phyloP scores from a whole-genome alignment of 2,329 filamentous ascomycete genomes.

The Aspergillus nomiae region DNA sequence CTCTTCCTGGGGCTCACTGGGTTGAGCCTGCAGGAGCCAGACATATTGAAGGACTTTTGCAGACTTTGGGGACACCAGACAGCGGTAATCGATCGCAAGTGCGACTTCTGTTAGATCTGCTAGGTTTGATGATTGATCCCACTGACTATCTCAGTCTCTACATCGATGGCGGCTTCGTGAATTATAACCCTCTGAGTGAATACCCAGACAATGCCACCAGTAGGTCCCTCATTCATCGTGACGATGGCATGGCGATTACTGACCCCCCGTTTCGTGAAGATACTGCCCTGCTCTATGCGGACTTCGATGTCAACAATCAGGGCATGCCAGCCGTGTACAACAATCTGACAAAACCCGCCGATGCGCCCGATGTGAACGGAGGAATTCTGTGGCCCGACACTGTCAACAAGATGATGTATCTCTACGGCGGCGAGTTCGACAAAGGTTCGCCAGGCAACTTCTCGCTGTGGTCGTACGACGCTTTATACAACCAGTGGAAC shows the following conservation, averaged over 20 bases:
- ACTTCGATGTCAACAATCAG: slow-evolving; percentile 10
- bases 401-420: slow-evolving; percentile 11
- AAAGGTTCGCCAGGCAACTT: background rate
- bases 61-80: slow-evolving; percentile 8
- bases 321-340: slow-evolving; percentile 7
- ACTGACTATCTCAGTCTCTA: slow-evolving; percentile 5
- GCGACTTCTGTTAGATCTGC: background rate
- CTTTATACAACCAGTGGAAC: background rate
- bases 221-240: background rate
- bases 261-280: background rate
- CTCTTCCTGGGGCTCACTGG: slow-evolving; percentile 1
- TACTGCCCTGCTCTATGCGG: slow-evolving; percentile 2
- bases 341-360: slow-evolving; percentile 8
- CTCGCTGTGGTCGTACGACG: slow-evolving; percentile 4
- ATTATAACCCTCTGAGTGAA: slow-evolving; percentile 6
- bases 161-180: slow-evolving; percentile 10
- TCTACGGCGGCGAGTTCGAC: slow-evolving; percentile 8
- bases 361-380: slow-evolving; percentile 5
- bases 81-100: slow-evolving; percentile 11
- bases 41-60: slow-evolving; percentile 7
- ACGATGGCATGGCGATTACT: background rate
- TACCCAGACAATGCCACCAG: slow-evolving; percentile 7
- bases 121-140: background rate
- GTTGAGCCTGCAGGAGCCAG: slow-evolving; percentile 1
- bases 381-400: slow-evolving; percentile 11